phyloP scores from a whole-genome alignment of 768 basidiomycete species.

The Naganishia antarctica region DNA sequence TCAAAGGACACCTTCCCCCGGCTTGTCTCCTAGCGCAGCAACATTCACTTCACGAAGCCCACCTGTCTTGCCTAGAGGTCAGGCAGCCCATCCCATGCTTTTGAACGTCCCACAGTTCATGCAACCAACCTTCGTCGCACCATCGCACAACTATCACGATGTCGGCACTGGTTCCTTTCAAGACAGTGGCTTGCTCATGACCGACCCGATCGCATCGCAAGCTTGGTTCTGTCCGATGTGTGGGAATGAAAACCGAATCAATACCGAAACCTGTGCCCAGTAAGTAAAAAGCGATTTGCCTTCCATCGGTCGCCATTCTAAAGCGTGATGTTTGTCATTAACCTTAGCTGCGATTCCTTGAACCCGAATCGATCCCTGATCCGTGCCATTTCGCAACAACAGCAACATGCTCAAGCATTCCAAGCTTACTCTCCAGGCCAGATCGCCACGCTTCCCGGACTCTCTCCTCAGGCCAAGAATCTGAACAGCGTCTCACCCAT shows the following conservation, averaged over 20 bases:
- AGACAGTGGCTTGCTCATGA: not conserved
- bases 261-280: slow-evolving; percentile 16
- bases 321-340: too few relatives aligned
- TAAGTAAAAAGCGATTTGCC: not conserved
- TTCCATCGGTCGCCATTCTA: not conserved
- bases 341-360: slow-evolving; percentile 14
- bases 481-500: slow-evolving; percentile 18
- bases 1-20: not conserved
- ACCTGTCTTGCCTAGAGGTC: not conserved
- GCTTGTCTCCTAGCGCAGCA: not conserved
- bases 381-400: slow-evolving; percentile 17
- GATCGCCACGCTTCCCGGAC: not conserved
- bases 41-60: slow-evolving; percentile 4
- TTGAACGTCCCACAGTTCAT: not conserved
- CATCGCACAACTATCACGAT: not conserved
- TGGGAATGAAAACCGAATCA: slow-evolving; percentile 1
- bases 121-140: not conserved
- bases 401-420: slow-evolving; percentile 9
- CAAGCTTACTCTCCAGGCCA: slow-evolving; percentile 11
- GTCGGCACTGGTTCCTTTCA: not conserved
- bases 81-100: not conserved
- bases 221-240: slow-evolving; percentile 9
- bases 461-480: not conserved
- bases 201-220: not conserved
- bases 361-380: slow-evolving; percentile 19